These are phyloP conservation scores for Capsella bursapastoris DNA, from an alignment of 345 rosid species.

Conservation along the genomic window DNA sequence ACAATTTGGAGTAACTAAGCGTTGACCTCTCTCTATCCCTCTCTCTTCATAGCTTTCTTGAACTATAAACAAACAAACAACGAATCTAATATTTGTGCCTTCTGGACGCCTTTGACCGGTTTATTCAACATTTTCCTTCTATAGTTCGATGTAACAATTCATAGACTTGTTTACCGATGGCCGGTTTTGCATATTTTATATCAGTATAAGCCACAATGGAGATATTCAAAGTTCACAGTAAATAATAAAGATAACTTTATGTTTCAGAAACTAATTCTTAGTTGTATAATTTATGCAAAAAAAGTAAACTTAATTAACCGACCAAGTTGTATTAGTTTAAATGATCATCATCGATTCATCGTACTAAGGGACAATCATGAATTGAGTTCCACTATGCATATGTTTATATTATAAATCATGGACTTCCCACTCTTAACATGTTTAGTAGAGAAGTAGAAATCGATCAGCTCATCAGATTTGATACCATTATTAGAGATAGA, in stretches of 20 bases:
- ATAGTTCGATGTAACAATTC: background rate
- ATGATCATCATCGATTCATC: background rate
- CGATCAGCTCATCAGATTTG: no score
- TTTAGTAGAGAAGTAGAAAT: no score
- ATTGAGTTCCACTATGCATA: background rate
- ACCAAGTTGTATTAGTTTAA: background rate
- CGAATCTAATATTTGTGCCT: slow-evolving; percentile 18
- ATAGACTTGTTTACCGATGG: background rate
- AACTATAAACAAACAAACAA: slow-evolving; percentile 27
- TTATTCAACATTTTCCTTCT: background rate
- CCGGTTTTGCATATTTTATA: background rate
- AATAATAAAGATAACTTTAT: background rate
- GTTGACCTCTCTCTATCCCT: slow-evolving; percentile 34
- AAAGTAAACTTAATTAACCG: background rate
- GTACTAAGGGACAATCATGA: background rate
- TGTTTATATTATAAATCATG: background rate
- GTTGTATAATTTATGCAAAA: background rate
- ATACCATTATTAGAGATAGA: background rate
- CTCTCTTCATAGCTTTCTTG: slow-evolving; percentile 13
- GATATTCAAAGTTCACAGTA: background rate
- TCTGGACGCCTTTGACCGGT: slow-evolving; percentile 9
- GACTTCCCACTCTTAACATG: background rate
- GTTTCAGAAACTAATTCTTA: background rate
- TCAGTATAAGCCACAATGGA: background rate
- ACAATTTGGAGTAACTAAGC: slow-evolving; percentile 17